Conservation (phyloP, 352 stramenopile genomes). For the Pythium brachiatum region DNA sequence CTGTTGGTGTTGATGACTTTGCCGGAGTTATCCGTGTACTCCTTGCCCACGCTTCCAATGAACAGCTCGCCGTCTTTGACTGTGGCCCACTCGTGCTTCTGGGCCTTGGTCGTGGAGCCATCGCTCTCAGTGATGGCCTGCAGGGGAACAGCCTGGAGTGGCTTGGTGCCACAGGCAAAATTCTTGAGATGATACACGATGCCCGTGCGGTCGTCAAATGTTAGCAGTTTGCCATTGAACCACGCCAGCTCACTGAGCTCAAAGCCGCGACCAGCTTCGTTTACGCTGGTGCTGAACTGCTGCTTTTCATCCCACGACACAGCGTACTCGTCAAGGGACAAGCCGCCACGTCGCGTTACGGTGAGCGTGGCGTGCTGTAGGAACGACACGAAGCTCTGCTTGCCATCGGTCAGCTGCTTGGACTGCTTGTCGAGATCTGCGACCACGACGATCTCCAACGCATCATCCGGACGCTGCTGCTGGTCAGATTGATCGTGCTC, state of each 20-base stretch:
- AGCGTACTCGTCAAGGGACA: constrained; percentile 46
- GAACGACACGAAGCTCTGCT: constrained; percentile 89
- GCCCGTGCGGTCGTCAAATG: constrained; percentile 98
- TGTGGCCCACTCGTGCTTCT: constrained; percentile 99
- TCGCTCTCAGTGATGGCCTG: constrained; percentile 98
- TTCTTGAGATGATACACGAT: constrained; percentile 97
- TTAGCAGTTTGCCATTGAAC: constrained; percentile 89
- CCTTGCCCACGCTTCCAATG: constrained; percentile 95
- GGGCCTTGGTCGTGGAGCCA: constrained; percentile 95
- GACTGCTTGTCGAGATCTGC: constrained; percentile 96
- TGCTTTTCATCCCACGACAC: constrained; percentile 67
- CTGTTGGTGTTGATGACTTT: constrained; percentile 95
- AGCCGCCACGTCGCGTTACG: constrained; percentile 37
- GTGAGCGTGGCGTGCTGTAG: constrained; percentile 91
- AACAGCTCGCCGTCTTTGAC: constrained; percentile 98
- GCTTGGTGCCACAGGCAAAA: constrained; percentile 64
- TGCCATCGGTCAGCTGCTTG: constrained; percentile 81
- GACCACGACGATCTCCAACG: constrained; percentile 90
- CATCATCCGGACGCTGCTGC: constrained; percentile 46
- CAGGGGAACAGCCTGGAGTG: constrained; percentile 87
- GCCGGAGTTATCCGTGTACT: constrained; percentile 91
- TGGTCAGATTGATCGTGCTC: no score
- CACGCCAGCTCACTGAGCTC: constrained; percentile 94
- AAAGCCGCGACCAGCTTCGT: constrained; percentile 95
- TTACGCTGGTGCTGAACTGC: constrained; percentile 83